Evolutionary conservation across 805 yeast genomes (phyloP).

Genomic region (Naumovozyma baii): DNA sequence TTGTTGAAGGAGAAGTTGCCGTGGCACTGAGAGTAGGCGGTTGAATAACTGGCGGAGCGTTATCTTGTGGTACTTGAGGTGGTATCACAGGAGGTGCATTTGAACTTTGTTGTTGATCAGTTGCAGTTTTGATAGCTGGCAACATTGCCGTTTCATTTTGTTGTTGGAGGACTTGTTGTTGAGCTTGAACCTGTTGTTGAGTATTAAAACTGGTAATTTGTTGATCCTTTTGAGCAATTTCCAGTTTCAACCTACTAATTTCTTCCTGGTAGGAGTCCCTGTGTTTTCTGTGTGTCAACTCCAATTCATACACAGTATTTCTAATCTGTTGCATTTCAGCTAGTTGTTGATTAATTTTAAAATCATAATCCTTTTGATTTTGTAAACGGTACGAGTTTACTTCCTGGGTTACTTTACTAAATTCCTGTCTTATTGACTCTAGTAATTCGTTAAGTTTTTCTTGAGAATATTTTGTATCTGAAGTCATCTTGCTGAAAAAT

Average conservation of each 20-base stretch:
- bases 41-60: not conserved
- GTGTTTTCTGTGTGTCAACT: slow-evolving; percentile 86
- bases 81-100: slow-evolving; percentile 6
- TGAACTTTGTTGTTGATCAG: slow-evolving; percentile 2
- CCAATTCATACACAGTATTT: slow-evolving; percentile 86
- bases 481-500: slow-evolving; percentile 11
- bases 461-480: slow-evolving; percentile 18
- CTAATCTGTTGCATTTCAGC: slow-evolving; percentile 89
- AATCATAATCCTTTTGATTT: slow-evolving; percentile 77
- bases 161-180: slow-evolving; percentile 8
- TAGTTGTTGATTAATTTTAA: slow-evolving; percentile 82
- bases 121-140: slow-evolving; percentile 7
- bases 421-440: slow-evolving; percentile 88
- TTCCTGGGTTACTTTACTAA: slow-evolving; percentile 73
- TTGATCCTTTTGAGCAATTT: slow-evolving; percentile 73
- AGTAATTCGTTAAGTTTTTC: slow-evolving; percentile 60
- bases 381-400: slow-evolving; percentile 80
- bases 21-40: slow-evolving; percentile 4
- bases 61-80: slow-evolving; percentile 2
- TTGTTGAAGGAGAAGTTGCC: slow-evolving; percentile 6
- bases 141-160: slow-evolving; percentile 3
- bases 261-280: slow-evolving; percentile 95
- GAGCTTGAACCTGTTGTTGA: slow-evolving; percentile 12
- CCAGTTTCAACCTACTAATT: slow-evolving; percentile 72
- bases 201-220: slow-evolving; percentile 31